A percentile compares a stretch with the other conserved stretches of the same genome.
These are phyloP conservation scores for Amoeboaphelidium protococcarum DNA, from an alignment of 371 early-diverging fungal species.

Conservation along the genomic window DNA sequence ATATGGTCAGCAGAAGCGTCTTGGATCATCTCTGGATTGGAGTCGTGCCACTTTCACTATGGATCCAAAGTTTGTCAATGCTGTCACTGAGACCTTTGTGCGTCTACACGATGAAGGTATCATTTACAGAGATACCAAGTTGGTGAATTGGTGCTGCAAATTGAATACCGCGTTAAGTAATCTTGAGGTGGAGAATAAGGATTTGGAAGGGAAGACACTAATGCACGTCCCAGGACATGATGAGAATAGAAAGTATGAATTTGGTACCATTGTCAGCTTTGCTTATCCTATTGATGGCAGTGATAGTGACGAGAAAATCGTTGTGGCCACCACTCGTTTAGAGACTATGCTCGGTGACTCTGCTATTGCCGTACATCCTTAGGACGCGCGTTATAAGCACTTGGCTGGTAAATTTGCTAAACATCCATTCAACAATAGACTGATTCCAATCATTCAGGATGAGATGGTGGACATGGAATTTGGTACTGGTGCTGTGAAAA, in stretches of 20 bases:
- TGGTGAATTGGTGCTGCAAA: constrained; percentile 97
- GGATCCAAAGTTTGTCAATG: constrained; percentile 55
- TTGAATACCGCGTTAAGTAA: constrained; percentile 94
- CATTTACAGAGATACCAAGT: constrained; percentile 87
- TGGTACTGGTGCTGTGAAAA: constrained; percentile 98
- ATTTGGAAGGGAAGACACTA: constrained; percentile 56
- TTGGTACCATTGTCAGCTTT: constrained; percentile 78
- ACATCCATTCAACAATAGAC: constrained; percentile 82
- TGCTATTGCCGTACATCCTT: constrained; percentile 86
- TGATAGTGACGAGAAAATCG: constrained; percentile 55
- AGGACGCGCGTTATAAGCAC: constrained; percentile 64
- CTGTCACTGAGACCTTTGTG: constrained; percentile 89
- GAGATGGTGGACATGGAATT: constrained; percentile 80
- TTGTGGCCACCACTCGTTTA: constrained; percentile 96
- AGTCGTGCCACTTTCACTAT: constrained; percentile 80
- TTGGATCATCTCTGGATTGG: constrained; percentile 93
- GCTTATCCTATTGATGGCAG: constrained; percentile 69
- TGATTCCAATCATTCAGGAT: constrained; percentile 69
- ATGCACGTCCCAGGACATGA: constrained; percentile 74
- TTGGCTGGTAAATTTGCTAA: constrained; percentile 72
- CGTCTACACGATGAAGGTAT: constrained; percentile 83
- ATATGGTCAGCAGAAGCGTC: constrained; percentile 64
- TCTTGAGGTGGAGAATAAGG: constrained; percentile 87
- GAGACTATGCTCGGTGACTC: constrained; percentile 99
- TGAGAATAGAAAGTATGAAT: constrained; percentile 71